Evolutionary conservation across 2,329 filamentous ascomycete genomes (phyloP).

Genomic region (Penicillium sp.): DNA sequence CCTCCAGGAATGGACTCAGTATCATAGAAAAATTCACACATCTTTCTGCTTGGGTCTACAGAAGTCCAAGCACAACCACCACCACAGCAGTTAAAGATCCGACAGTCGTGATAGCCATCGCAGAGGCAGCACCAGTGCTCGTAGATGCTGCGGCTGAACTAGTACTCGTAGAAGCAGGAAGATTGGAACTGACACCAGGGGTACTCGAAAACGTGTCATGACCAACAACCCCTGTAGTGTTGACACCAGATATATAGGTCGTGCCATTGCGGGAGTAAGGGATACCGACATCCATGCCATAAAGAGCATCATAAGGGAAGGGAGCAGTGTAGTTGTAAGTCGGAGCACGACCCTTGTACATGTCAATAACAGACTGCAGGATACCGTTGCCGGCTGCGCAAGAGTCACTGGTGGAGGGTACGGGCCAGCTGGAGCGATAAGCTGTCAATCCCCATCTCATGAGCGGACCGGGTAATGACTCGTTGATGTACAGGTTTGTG

Average conservation of each 20-base stretch:
- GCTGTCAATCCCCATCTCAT: conserved; percentile 24
- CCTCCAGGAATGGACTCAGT: too few relatives aligned
- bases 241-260: conserved; percentile 2
- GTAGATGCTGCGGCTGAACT: neutral
- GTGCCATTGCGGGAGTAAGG: conserved; percentile 1
- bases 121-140: neutral
- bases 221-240: neutral
- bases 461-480: conserved; percentile 53
- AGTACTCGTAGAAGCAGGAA: neutral
- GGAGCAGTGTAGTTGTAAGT: conserved; percentile 39
- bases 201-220: neutral
- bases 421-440: conserved; percentile 31
- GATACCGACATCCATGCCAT: neutral
- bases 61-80: neutral
- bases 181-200: neutral
- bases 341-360: conserved; percentile 25
- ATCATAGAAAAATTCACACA: too few relatives aligned
- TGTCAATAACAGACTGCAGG: conserved; percentile 32
- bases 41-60: neutral
- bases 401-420: conserved; percentile 30
- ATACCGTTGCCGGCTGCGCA: conserved; percentile 39
- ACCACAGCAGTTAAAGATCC: neutral
- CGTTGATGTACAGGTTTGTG: conserved; percentile 52
- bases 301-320: conserved; percentile 13
- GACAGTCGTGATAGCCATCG: neutral